phyloP scores from a whole-genome alignment of 2,329 filamentous ascomycete species.

The Fusarium albosuccineum region DNA sequence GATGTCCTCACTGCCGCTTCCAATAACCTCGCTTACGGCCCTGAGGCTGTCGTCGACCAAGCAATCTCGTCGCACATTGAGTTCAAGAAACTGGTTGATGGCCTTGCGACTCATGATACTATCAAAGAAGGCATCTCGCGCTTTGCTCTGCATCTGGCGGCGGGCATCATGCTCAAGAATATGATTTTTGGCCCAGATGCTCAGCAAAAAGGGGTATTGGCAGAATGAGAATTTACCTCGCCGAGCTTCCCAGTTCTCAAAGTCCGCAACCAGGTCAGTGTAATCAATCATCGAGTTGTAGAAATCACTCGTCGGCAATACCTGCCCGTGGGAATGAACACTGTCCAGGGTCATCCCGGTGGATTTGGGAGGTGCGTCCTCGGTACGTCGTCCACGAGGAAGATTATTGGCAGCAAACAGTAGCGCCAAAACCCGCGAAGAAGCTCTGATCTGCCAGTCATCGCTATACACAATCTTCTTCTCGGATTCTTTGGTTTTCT shows the following conservation, averaged over 20 bases:
- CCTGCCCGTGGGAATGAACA: conserved; percentile 65
- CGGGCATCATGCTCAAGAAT: conserved; percentile 90
- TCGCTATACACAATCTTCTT: conserved; percentile 77
- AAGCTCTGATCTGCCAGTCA: conserved; percentile 91
- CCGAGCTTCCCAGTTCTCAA: conserved; percentile 86
- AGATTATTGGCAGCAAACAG: conserved; percentile 85
- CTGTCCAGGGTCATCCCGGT: conserved; percentile 39
- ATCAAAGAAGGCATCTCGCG: conserved; percentile 90
- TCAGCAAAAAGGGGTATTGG: conserved; percentile 91
- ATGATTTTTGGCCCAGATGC: conserved; percentile 91
- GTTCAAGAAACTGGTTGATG: conserved; percentile 81
- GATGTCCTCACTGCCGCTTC: conserved; percentile 83
- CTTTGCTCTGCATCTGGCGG: conserved; percentile 90
- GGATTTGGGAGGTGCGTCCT: conserved; percentile 37
- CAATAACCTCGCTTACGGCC: conserved; percentile 86
- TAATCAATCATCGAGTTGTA: conserved; percentile 91
- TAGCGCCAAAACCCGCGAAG: conserved; percentile 82
- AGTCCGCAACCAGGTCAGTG: conserved; percentile 86
- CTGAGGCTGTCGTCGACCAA: conserved; percentile 89
- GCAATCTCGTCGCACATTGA: conserved; percentile 85
- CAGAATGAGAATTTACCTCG: conserved; percentile 86
- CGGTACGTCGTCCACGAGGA: conserved; percentile 53
- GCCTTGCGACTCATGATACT: conserved; percentile 82
- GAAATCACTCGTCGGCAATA: conserved; percentile 85
- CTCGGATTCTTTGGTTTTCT: conserved; percentile 67